Evolutionary conservation across 2,329 filamentous ascomycete species (phyloP).

Genomic region (Colletotrichum lini): DNA sequence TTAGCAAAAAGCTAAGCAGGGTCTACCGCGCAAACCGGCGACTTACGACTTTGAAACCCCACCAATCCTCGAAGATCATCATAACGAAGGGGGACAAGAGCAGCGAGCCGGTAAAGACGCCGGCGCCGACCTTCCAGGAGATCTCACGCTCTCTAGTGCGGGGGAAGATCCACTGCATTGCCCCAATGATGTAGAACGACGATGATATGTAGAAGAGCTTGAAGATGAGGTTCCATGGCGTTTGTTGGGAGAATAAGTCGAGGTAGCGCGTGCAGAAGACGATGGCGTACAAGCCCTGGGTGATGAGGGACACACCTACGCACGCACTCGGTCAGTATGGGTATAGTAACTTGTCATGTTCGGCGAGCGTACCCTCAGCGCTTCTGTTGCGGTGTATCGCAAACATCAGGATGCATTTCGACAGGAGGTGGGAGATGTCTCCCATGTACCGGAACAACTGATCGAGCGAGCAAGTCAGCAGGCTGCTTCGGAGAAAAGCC

Average conservation of each 20-base stretch:
- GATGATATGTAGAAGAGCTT: conserved; percentile 91
- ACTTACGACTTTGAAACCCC: conserved; percentile 67
- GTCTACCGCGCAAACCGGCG: not conserved
- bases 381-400: conserved; percentile 91
- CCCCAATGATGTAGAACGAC: conserved; percentile 86
- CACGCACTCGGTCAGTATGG: conserved; percentile 40
- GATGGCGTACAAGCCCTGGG: conserved; percentile 86
- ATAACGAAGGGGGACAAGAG: conserved; percentile 80
- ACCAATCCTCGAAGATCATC: conserved; percentile 73
- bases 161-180: conserved; percentile 90
- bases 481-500: not conserved
- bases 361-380: conserved; percentile 76
- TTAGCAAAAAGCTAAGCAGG: conserved; percentile 38
- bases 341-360: not conserved
- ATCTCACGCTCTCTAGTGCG: conserved; percentile 91
- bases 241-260: conserved; percentile 77
- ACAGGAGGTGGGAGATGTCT: conserved; percentile 87
- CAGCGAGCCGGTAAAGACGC: conserved; percentile 75
- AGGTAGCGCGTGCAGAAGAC: conserved; percentile 92
- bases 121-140: conserved; percentile 90
- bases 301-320: conserved; percentile 90
- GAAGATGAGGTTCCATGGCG: conserved; percentile 81
- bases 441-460: conserved; percentile 82
- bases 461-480: conserved; percentile 29
- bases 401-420: conserved; percentile 92